Evolutionary conservation across 2,329 filamentous ascomycete genomes (phyloP), one percentile per base, ranked within the genome.

Genomic region (Apiospora arundinis): DNA sequence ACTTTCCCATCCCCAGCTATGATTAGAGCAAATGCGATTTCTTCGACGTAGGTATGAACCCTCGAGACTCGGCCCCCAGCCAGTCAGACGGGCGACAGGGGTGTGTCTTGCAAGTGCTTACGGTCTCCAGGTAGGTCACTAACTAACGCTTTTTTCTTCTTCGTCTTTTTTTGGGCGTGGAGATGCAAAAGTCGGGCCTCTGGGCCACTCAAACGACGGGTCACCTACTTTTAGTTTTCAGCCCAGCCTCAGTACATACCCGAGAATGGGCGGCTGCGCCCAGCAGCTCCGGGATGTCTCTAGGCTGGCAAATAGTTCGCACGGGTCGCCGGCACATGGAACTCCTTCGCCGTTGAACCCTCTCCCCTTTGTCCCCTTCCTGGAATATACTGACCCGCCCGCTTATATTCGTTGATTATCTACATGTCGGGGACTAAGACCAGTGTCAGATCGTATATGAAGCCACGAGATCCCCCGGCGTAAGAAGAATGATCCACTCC

Each of bases 381-480:
- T 12, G 40, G 28, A 40, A 12, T 63, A 40, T 63, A 63, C 56
- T n/a, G 56, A 21, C 56, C 56, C 56, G 32, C 56, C 56, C 32
- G 18, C 32, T 32, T 63, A 21, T 40, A n/a, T 32, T 56, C 32
- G 56, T 32, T 32, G 32, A 40, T 14, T 37, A 40, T 18, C 28
- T 48, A 63, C 45, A 65, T 70, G n/a, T 44, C 12, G 18, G 60
- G 56, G 49, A 48, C 48, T 46, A 16, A 52, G 44, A 21, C 69
- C 56, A 45, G 46, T 70, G 69, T 70, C 69, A 48, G 52, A 40
- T 42, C 63, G 23, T 71, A 71, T 69, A 71, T 71, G 56, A 71
- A 69, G 60, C 69, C 69, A 56, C 63, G 23, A 67, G 52, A 18
- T 42, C 45, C 69, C 60, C n/a, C 69, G 16, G 63, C 25, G 23